Conservation (phyloP, 768 basidiomycete genomes). For the Coprinopsis strossmayeri region DNA sequence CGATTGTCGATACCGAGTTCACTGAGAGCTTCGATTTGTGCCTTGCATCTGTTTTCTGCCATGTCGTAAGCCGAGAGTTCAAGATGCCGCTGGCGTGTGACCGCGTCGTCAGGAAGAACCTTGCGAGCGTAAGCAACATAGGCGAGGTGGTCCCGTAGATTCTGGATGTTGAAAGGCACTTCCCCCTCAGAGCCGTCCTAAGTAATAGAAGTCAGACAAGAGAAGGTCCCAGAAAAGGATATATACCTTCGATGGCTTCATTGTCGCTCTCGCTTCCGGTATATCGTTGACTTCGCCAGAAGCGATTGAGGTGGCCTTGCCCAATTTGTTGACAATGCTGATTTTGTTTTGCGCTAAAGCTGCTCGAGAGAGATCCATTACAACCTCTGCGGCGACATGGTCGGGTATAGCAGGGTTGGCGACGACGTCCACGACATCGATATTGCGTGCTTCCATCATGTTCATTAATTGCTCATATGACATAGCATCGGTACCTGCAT, state of each 20-base stretch:
- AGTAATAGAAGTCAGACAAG: conserved; percentile 12
- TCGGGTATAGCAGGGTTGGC: conserved; percentile 51
- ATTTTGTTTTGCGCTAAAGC: conserved; percentile 51
- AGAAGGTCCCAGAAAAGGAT: not conserved
- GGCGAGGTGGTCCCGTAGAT: conserved; percentile 63
- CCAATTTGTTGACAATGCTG: conserved; percentile 48
- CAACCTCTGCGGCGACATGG: conserved; percentile 48
- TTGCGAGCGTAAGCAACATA: conserved; percentile 57
- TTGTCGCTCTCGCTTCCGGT: conserved; percentile 9
- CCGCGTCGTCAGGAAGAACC: conserved; percentile 59
- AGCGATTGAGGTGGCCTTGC: conserved; percentile 14
- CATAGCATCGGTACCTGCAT: too few relatives aligned
- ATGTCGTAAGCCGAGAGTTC: conserved; percentile 86
- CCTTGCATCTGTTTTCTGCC: conserved; percentile 62
- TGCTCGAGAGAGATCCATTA: conserved; percentile 49
- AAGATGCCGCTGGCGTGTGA: conserved; percentile 71
- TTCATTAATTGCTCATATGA: not conserved
- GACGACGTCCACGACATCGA: conserved; percentile 46
- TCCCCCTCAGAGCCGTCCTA: conserved; percentile 20
- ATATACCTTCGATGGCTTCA: conserved; percentile 12
- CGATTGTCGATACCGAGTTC: conserved; percentile 49
- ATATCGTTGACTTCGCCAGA: conserved; percentile 3
- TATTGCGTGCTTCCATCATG: not conserved
- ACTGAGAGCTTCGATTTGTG: conserved; percentile 53
- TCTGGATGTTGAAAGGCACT: conserved; percentile 71